Evolutionary conservation across 2,329 filamentous ascomycete genomes (phyloP).

Genomic region (Coniochaeta prunicola): DNA sequence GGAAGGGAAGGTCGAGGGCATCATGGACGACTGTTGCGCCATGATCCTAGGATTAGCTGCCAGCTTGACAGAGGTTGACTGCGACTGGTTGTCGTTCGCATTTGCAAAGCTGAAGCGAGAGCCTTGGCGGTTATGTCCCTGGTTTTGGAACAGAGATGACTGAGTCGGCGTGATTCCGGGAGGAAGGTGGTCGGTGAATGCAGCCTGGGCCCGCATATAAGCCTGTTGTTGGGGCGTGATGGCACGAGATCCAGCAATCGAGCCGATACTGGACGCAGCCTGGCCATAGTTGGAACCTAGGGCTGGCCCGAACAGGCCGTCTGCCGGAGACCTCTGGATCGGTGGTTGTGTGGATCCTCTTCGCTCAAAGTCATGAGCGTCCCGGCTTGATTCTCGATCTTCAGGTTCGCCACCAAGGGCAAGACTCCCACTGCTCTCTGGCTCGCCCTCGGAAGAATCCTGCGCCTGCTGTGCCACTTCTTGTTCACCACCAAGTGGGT

Average conservation of each 20-base stretch:
- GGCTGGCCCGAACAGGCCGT: constrained; percentile 47
- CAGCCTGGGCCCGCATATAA: constrained; percentile 54
- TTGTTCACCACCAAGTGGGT: constrained; percentile 36
- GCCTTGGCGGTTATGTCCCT: constrained; percentile 71
- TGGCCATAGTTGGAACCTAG: constrained; percentile 41
- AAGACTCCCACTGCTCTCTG: constrained; percentile 74
- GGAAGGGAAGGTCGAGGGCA: constrained; percentile 56
- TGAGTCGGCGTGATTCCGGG: constrained; percentile 47
- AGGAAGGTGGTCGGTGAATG: constrained; percentile 33
- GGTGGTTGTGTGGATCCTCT: constrained; percentile 68
- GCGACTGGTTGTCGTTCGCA: constrained; percentile 52
- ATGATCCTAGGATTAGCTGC: constrained; percentile 73
- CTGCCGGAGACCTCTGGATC: constrained; percentile 48
- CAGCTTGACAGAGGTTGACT: constrained; percentile 62
- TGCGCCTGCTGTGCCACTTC: constrained; percentile 38
- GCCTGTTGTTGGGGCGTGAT: constrained; percentile 77
- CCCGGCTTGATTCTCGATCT: constrained; percentile 55
- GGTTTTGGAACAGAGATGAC: constrained; percentile 48
- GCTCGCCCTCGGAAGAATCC: constrained; percentile 60
- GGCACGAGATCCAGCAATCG: constrained; percentile 56
- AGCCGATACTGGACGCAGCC: constrained; percentile 42
- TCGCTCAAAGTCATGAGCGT: constrained; percentile 46
- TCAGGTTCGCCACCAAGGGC: constrained; percentile 92
- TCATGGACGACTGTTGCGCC: constrained; percentile 83
- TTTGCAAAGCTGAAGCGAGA: constrained; percentile 86